Percentiles rank a stretch among this genome's conserved stretches.
phyloP scores from a whole-genome alignment of 106 monocot genomes.

The Dendrobium huoshanense region DNA sequence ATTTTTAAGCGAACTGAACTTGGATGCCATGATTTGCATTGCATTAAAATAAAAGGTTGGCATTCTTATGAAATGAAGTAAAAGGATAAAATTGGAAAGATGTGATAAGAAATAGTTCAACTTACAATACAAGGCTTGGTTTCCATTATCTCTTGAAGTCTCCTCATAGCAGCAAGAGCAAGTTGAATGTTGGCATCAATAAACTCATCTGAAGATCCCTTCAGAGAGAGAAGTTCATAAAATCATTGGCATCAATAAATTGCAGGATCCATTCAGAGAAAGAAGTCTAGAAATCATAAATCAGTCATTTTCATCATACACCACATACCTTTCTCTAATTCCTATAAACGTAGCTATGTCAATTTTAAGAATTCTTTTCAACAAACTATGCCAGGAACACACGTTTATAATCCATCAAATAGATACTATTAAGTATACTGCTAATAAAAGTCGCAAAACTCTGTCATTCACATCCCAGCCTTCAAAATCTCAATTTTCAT shows the following conservation, averaged over 20 bases:
- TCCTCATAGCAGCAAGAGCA: conserved; percentile 78
- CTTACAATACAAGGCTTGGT: conserved; percentile 80
- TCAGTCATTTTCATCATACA: background rate
- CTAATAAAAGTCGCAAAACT: background rate
- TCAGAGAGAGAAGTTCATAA: conserved; percentile 4
- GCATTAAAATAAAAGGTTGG: background rate
- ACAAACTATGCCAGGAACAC: background rate
- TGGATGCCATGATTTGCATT: background rate
- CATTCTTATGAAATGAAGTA: background rate
- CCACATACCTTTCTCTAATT: background rate
- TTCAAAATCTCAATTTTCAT: background rate
- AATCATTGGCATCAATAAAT: conserved; percentile 83
- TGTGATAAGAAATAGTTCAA: conserved; percentile 11
- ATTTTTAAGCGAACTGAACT: background rate
- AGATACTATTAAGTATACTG: background rate
- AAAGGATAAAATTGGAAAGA: background rate
- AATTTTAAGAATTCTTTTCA: background rate
- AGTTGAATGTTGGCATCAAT: conserved; percentile 99
- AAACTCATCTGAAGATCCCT: conserved; percentile 98
- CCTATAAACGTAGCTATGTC: background rate
- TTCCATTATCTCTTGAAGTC: conserved; percentile 67
- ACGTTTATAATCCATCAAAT: background rate
- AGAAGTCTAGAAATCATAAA: background rate
- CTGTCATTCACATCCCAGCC: background rate
- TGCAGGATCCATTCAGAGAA: conserved; percentile 76